Evolutionary conservation across 345 rosid species (phyloP).

Genomic region (Acer campestre): DNA sequence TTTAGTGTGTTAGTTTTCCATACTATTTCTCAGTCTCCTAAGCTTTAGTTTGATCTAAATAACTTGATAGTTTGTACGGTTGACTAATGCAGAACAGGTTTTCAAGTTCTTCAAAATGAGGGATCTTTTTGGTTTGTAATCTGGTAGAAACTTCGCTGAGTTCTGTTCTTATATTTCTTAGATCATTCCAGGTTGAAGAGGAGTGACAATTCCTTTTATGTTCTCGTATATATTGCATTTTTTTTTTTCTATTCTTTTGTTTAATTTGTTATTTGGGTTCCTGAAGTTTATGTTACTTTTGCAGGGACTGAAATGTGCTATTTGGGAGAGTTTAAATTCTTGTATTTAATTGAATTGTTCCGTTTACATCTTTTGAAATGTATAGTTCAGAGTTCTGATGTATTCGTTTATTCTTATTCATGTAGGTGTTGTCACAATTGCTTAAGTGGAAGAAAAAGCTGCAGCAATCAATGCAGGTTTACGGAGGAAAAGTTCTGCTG

Average conservation of each 20-base stretch:
- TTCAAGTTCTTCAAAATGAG: constrained; percentile 21
- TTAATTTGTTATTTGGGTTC: constrained; percentile 31
- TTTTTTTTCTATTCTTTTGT: constrained; percentile 15
- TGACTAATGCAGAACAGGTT: constrained; percentile 26
- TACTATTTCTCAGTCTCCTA: background rate
- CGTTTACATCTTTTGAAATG: constrained; percentile 8
- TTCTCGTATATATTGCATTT: constrained; percentile 10
- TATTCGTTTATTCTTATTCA: background rate
- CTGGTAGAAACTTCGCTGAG: constrained; percentile 21
- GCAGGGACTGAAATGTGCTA: constrained; percentile 68
- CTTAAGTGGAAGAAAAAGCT: constrained; percentile 6
- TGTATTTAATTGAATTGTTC: constrained; percentile 26
- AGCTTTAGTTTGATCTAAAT: background rate
- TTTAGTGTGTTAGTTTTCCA: background rate
- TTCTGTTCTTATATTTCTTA: constrained; percentile 16
- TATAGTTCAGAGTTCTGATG: constrained; percentile 5
- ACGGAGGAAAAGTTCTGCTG: background rate
- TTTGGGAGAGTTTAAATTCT: constrained; percentile 49
- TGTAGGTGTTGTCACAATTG: constrained; percentile 23
- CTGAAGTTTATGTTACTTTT: constrained; percentile 57
- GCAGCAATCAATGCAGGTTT: constrained; percentile 4
- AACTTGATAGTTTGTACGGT: constrained; percentile 12
- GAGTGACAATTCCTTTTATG: constrained; percentile 14
- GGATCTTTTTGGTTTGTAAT: constrained; percentile 19
- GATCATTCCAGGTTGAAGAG: constrained; percentile 38